Evolutionary conservation across 2,329 filamentous ascomycete genomes (phyloP).

Genomic region (Canariomyces notabilis): DNA sequence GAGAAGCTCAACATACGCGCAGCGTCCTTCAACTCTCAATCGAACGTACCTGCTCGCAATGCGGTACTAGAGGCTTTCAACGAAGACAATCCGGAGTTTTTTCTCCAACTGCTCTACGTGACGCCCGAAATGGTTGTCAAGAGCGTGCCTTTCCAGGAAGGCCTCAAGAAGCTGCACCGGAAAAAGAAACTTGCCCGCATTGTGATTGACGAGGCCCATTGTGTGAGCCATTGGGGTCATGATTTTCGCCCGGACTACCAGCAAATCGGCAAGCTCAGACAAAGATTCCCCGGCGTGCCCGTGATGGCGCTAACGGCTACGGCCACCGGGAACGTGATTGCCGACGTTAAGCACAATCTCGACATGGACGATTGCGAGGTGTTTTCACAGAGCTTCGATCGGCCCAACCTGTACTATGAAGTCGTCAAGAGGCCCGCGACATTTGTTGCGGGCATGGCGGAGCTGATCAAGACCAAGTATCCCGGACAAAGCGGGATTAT

Average conservation of each 20-base stretch:
- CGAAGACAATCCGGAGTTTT: conserved; percentile 62
- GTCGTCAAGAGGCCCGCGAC: conserved; percentile 67
- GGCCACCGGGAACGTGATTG: conserved; percentile 85
- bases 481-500: conserved; percentile 76
- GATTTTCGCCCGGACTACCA: conserved; percentile 98
- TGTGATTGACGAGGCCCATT: conserved; percentile 98
- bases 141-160: conserved; percentile 62
- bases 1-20: conserved; percentile 71
- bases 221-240: conserved; percentile 98
- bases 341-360: conserved; percentile 89
- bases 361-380: conserved; percentile 71
- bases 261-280: conserved; percentile 67
- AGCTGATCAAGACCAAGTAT: conserved; percentile 68
- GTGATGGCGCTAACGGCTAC: conserved; percentile 95
- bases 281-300: conserved; percentile 70
- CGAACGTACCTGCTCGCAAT: conserved; percentile 54
- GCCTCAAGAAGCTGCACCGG: conserved; percentile 62
- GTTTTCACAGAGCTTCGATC: conserved; percentile 92
- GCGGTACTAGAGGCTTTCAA: conserved; percentile 62
- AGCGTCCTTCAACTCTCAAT: conserved; percentile 75
- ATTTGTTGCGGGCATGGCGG: conserved; percentile 48
- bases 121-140: conserved; percentile 96
- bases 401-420: conserved; percentile 90
- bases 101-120: conserved; percentile 84
- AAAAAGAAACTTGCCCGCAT: conserved; percentile 75